Percentiles rank a stretch among this genome's conserved stretches.
Evolutionary conservation across 257 asterid genomes (phyloP).

Genomic region (Osmanthus fragrans): DNA sequence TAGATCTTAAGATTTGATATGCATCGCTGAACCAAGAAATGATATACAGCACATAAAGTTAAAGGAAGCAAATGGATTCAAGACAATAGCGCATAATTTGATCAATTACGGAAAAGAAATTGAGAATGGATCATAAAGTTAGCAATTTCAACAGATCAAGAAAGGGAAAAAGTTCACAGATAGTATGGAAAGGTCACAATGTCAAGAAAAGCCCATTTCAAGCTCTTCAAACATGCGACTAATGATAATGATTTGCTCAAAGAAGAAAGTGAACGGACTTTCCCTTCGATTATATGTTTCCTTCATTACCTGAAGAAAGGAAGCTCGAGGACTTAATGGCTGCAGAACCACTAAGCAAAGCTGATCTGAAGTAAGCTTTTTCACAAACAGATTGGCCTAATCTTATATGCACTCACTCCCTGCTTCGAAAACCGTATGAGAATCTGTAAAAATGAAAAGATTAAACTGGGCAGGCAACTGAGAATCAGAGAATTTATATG

Average conservation of each 20-base stretch:
- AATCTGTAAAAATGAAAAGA: neutral
- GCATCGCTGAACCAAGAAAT: constrained; percentile 6
- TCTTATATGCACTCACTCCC: neutral
- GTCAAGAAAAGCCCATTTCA: neutral
- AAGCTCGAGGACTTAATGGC: neutral
- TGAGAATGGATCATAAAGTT: neutral
- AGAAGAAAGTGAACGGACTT: neutral
- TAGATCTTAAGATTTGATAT: neutral
- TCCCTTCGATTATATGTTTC: neutral
- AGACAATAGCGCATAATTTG: neutral
- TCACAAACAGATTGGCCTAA: neutral
- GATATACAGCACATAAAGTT: neutral
- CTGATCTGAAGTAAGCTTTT: neutral
- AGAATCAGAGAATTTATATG: neutral
- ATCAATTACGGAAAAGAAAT: neutral
- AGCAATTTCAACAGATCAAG: neutral
- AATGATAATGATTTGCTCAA: neutral
- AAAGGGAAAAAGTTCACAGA: neutral
- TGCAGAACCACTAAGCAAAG: neutral
- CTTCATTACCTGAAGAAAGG: neutral
- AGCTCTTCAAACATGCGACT: neutral
- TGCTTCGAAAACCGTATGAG: neutral
- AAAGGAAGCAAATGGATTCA: neutral
- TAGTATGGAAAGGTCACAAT: neutral
- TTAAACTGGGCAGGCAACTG: neutral